Evolutionary conservation across 2,329 filamentous ascomycete species (phyloP).

Genomic region (Claviceps purpurea): DNA sequence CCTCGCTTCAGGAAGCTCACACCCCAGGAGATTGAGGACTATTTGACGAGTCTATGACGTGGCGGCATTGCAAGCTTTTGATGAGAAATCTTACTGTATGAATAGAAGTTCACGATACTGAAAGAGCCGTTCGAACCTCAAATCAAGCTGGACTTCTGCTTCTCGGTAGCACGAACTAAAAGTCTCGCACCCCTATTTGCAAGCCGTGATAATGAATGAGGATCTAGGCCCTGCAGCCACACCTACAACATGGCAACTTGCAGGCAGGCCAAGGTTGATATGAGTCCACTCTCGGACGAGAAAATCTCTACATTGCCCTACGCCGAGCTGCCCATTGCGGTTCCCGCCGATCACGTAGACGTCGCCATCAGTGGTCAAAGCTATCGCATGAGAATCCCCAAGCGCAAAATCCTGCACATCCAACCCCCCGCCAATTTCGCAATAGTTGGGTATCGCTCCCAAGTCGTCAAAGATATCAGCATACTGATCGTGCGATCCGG

Average conservation of each 20-base stretch:
- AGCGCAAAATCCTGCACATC: conserved; percentile 45
- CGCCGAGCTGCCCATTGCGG: conserved; percentile 44
- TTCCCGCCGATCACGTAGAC: conserved; percentile 46
- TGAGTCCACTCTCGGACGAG: conserved; percentile 22
- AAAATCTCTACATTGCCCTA: conserved; percentile 13
- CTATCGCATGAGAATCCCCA: conserved; percentile 45
- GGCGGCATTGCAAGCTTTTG: conserved; percentile 11
- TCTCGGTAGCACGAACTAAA: background rate
- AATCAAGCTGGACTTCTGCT: background rate
- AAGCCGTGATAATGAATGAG: conserved; percentile 33
- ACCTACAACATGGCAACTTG: conserved; percentile 19
- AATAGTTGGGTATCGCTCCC: conserved; percentile 25
- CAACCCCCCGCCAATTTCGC: conserved; percentile 30
- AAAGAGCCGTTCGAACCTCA: conserved; percentile 12
- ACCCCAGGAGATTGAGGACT: conserved; percentile 98
- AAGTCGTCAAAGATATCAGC: conserved; percentile 17
- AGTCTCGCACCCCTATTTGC: background rate
- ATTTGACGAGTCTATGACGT: conserved; percentile 87
- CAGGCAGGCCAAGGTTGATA: conserved; percentile 15
- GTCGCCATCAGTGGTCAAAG: conserved; percentile 32
- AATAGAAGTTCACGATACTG: conserved; percentile 29
- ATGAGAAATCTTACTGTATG: conserved; percentile 27
- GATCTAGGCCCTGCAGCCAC: conserved; percentile 35
- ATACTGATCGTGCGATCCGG: conserved; percentile 10
- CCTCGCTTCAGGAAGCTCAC: conserved; percentile 89